Evolutionary conservation across 257 asterid species (phyloP), one percentile per base, ranked within the genome.

Genomic region (Nicotiana undulata): DNA sequence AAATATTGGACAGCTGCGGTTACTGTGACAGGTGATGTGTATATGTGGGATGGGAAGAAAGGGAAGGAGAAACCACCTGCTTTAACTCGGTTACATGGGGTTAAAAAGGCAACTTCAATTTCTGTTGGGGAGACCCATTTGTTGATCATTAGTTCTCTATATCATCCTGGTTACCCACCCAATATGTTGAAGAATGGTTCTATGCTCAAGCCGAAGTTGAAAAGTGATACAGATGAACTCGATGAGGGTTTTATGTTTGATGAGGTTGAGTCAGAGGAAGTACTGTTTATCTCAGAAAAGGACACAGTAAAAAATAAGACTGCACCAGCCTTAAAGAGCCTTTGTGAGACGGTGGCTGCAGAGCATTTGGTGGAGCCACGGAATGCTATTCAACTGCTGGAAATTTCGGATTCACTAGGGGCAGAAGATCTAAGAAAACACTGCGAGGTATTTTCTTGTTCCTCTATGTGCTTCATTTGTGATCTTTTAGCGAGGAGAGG

Each of bases 101-200:
- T 96, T 83, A 96, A 96, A 84, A 93, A 93, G 91, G 95, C 98
- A 74, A 91, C 98, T 77, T 89, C 95, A 17, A 91, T 96, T 68
- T 88, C 98, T 60, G 98, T 96, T 80, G 99, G 99, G 66, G 99
- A 96, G 89, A 93, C 99, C 3, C 99, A 96, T 89, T 81, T 96
- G 31, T 83, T 94, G 87, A 83, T 88, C 28, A 84, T 94, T 79
- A 90, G 89, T 86, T 90, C 99, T 32, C 97, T 94, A 79, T 94
- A 91, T 88, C 98, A 94, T 88, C 98, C 99, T 63, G 81, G 82
- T 77, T 92, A 86, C 84, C 85, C 82, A 80, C 86, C 90, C 67
- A 79, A 79, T 61, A 80, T 77, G 40, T 80, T 80, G 68, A 82
- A 76, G 55, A 40, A 76, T 76, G 63, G 83, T 77, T 84, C 83